A percentile compares a stretch with the other conserved stretches of the same genome.
phyloP scores from a whole-genome alignment of 371 early-diverging fungal genomes.

The Mortierella sp. region DNA sequence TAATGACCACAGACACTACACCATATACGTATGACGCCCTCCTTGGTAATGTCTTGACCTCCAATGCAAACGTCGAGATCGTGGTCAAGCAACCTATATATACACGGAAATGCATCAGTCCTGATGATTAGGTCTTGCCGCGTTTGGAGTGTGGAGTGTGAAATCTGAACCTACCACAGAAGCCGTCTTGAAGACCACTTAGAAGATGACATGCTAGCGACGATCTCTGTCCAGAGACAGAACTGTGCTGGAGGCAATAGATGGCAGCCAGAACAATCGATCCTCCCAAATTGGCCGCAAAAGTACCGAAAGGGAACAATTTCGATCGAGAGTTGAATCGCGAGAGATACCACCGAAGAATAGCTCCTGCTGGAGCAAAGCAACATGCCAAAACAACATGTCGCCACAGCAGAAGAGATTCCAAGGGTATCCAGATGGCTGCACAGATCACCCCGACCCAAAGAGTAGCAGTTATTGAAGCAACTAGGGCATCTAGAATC shows the following conservation, averaged over 20 bases:
- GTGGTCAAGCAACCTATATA: slow-evolving; percentile 77
- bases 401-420: slow-evolving; percentile 50
- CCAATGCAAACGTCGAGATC: slow-evolving; percentile 80
- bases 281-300: slow-evolving; percentile 75
- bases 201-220: slow-evolving; percentile 65
- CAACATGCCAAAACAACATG: slow-evolving; percentile 65
- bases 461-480: slow-evolving; percentile 37
- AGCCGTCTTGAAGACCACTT: slow-evolving; percentile 72
- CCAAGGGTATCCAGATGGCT: slow-evolving; percentile 48
- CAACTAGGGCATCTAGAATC: slow-evolving; percentile 21
- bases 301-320: slow-evolving; percentile 76
- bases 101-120: not conserved
- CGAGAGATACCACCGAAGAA: slow-evolving; percentile 78
- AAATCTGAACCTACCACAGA: slow-evolving; percentile 68
- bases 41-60: slow-evolving; percentile 61
- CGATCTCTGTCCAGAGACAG: slow-evolving; percentile 35
- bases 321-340: slow-evolving; percentile 62
- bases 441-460: slow-evolving; percentile 66
- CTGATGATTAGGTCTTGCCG: not conserved
- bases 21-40: slow-evolving; percentile 65
- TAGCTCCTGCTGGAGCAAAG: slow-evolving; percentile 72
- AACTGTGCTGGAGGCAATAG: slow-evolving; percentile 61
- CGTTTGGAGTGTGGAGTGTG: not conserved
- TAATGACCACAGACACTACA: slow-evolving; percentile 59
- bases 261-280: slow-evolving; percentile 69